phyloP scores from a whole-genome alignment of 1,139 yeast genomes.

The Candida glucosophila region DNA sequence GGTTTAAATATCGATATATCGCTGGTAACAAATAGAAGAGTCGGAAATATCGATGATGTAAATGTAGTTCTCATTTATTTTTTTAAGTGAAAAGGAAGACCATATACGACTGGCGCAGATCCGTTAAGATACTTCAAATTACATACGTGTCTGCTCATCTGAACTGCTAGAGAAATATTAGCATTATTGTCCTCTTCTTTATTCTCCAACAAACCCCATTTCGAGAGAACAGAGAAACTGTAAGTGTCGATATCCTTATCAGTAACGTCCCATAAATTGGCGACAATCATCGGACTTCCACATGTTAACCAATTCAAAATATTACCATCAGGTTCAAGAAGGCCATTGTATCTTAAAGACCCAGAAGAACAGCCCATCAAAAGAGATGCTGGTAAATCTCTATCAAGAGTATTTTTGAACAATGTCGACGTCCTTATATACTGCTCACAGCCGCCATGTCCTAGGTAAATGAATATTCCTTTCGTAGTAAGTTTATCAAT shows the following conservation, averaged over 20 bases:
- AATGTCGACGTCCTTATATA: constrained; percentile 40
- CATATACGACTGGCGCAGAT: constrained; percentile 25
- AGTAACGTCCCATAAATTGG: constrained; percentile 93
- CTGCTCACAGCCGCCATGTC: constrained; percentile 95
- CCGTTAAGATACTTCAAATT: constrained; percentile 19
- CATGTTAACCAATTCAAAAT: constrained; percentile 67
- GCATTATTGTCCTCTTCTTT: constrained; percentile 5
- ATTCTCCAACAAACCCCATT: constrained; percentile 47
- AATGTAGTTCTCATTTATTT: too few species aligned
- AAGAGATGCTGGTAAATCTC: constrained; percentile 57
- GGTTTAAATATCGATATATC: too few species aligned
- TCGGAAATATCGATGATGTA: too few species aligned
- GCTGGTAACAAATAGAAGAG: too few species aligned
- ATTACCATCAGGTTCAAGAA: constrained; percentile 69
- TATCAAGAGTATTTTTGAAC: constrained; percentile 10
- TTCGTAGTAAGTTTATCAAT: constrained; percentile 26
- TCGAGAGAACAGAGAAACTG: constrained; percentile 47
- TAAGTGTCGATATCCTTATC: constrained; percentile 89
- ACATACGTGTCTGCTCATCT: constrained; percentile 7
- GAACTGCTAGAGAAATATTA: constrained; percentile 43
- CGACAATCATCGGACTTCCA: constrained; percentile 76
- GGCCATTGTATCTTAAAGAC: constrained; percentile 47
- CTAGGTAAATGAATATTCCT: constrained; percentile 68
- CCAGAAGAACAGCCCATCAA: constrained; percentile 94
- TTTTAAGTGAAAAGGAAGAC: constrained; percentile 12